Evolutionary conservation across 495 filamentous ascomycete species (phyloP), one percentile per base, ranked within the genome.

Genomic region (Hypoxylon cercidicola): DNA sequence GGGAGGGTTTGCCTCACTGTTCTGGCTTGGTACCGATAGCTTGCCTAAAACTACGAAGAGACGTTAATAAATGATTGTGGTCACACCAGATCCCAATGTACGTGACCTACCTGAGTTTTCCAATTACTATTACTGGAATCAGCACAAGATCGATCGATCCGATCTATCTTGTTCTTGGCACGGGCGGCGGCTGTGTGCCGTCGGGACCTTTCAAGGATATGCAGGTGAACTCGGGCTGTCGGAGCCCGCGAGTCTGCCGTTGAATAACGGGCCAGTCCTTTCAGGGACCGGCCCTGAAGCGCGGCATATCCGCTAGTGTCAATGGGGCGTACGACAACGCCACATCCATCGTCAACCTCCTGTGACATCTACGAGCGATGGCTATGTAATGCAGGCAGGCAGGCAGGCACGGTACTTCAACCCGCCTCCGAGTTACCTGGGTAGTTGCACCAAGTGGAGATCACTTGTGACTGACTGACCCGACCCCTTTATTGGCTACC

Each of bases 21-120:
- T 74, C 75, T 90, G 28, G 74, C 84, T 1, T 92, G 89, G 87
- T 90, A 93, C 69, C 80, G 90, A 15, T 89, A 88, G 73, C 92
- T 86, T 68, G 77, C 83, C 37, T 84, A 75, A 57, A 75, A 76
- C 7, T 92, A 86, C 70, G 90, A 92, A 71, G 80, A 87, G 68
- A 86, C 89, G 1, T 78, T 93, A 8, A 78, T 80, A 19, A 80
- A 87, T 12, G 89, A 93, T 65, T 93, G 90, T 67, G 88, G 87
- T 40, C 93, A 90, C 66, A 84, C n/a, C n/a, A n/a, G n/a, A n/a
- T n/a, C n/a, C n/a, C n/a, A n/a, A n/a, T n/a, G n/a, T n/a, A n/a
- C n/a, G n/a, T n/a, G n/a, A n/a, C n/a, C n/a, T n/a, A n/a, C n/a
- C n/a, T n/a, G n/a, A n/a, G n/a, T n/a, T n/a, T n/a, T n/a, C n/a